Evolutionary conservation across 2,329 filamentous ascomycete species (phyloP).

Genomic region (Talaromyces funiculosus): DNA sequence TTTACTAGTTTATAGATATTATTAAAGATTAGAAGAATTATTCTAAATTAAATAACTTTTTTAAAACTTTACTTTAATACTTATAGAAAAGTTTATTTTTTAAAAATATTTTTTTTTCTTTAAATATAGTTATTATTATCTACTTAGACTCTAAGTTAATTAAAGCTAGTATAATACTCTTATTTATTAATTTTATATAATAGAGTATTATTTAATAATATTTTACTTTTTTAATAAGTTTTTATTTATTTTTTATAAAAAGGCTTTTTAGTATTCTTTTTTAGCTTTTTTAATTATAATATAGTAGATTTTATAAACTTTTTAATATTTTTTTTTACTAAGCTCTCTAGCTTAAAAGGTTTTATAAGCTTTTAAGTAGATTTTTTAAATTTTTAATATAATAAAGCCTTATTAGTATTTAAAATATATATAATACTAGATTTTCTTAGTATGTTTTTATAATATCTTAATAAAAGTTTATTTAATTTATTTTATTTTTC

Average conservation of each 20-base stretch:
- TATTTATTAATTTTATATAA: background rate
- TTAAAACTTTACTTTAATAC: too few species aligned
- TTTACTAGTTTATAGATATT: too few species aligned
- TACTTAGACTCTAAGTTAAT: too few species aligned
- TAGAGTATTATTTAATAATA: background rate
- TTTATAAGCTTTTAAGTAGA: background rate
- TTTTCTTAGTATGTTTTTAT: background rate
- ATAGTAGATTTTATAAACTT: background rate
- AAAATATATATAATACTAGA: background rate
- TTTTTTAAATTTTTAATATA: background rate
- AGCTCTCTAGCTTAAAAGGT: background rate
- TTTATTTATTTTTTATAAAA: background rate
- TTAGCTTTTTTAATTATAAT: too few species aligned
- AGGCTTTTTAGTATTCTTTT: background rate
- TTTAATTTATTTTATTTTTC: background rate
- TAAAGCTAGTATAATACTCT: background rate
- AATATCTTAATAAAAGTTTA: background rate
- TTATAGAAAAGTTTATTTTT: too few species aligned
- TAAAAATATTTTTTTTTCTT: too few species aligned
- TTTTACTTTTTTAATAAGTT: background rate
- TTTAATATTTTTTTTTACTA: too few species aligned
- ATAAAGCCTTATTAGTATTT: background rate
- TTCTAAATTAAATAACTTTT: too few species aligned
- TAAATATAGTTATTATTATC: too few species aligned
- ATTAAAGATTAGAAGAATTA: too few species aligned